Evolutionary conservation across 2,329 filamentous ascomycete genomes (phyloP).

Genomic region (Nemania diffusa): DNA sequence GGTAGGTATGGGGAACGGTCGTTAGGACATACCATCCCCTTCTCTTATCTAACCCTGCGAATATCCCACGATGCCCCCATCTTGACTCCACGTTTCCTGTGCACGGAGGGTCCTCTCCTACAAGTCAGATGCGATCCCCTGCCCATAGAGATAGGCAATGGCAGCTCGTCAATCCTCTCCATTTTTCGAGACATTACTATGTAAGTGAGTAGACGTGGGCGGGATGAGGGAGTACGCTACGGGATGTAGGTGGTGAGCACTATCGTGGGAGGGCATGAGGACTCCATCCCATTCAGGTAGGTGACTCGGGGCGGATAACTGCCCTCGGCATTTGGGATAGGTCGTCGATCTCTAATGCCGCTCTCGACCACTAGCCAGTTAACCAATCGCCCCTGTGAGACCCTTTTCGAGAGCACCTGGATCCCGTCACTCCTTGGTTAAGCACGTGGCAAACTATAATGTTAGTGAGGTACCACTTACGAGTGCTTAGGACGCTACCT

Average conservation of each 20-base stretch:
- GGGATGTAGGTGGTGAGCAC: neutral
- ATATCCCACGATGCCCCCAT: slow-evolving; percentile 11
- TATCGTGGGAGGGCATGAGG: neutral
- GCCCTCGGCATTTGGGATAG: slow-evolving; percentile 26
- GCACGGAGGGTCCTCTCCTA: slow-evolving; percentile 6
- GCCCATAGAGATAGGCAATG: slow-evolving; percentile 4
- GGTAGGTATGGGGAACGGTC: neutral
- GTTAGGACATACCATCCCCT: neutral
- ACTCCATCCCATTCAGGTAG: slow-evolving; percentile 22
- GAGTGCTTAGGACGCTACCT: neutral
- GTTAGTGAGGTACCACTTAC: neutral
- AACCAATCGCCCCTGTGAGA: slow-evolving; percentile 3
- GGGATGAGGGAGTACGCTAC: neutral
- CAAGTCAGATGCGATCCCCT: slow-evolving; percentile 6
- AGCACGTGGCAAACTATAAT: slow-evolving; percentile 26
- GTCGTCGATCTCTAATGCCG: slow-evolving; percentile 16
- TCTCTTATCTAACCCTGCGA: slow-evolving; percentile 10
- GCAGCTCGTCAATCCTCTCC: slow-evolving; percentile 8
- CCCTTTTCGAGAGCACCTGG: slow-evolving; percentile 12
- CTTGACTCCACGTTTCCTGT: slow-evolving; percentile 17
- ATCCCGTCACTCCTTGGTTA: neutral
- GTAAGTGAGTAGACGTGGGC: neutral
- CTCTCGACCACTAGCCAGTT: slow-evolving; percentile 9
- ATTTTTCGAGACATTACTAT: neutral
- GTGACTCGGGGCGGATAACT: slow-evolving; percentile 6